Evolutionary conservation across 2,329 filamentous ascomycete genomes (phyloP), one percentile per base, ranked within the genome.

Genomic region (Beauveria sp.): DNA sequence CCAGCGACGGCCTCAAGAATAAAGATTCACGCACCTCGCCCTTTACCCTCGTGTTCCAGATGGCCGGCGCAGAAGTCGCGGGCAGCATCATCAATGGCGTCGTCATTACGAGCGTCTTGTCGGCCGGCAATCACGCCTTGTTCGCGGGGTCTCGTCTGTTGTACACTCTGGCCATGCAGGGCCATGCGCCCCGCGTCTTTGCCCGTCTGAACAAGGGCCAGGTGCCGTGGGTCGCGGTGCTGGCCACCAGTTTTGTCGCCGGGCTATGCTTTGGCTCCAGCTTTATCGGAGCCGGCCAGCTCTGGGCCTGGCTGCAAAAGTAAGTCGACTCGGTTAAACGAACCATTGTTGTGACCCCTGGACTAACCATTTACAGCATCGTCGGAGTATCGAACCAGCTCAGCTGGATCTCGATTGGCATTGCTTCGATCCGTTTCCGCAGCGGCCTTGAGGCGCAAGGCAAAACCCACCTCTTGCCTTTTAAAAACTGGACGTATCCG

Each of bases 271-370:
- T 88, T 61, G 85, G 83, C 2, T 84, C 84, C 0, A 86, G 82
- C 67, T 87, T 86, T 64, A 87, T 88, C 59, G 84, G 85, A 0
- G 85, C 85, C 0, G 85, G 86, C 0, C 79, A 88, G 65, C 72
- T 88, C 5, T 88, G 85, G 85, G 81, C 78, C 1, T 88, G 86
- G 85, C 72, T 88, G 20, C 85, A 88, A 68, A 87, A 88, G 80
- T 82, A 72, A 67, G 75, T 65, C 1, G 0, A n/a, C 9, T 31
- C 5, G 43, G 10, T 3, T 8, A 34, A 18, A 4, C 7, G 48
- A 49, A 20, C 1, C 10, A 12, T 22, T 1, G 9, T 2, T 10
- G n/a, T 20, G 5, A 12, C 31, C 12, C 12, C 12, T 34, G 12
- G 31, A 64, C 68, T 66, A 24, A 55, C 34, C 28, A 50, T 18